These are phyloP conservation scores for Ogataea minuta DNA, from an alignment of 805 yeast genomes.

Conservation along the genomic window DNA sequence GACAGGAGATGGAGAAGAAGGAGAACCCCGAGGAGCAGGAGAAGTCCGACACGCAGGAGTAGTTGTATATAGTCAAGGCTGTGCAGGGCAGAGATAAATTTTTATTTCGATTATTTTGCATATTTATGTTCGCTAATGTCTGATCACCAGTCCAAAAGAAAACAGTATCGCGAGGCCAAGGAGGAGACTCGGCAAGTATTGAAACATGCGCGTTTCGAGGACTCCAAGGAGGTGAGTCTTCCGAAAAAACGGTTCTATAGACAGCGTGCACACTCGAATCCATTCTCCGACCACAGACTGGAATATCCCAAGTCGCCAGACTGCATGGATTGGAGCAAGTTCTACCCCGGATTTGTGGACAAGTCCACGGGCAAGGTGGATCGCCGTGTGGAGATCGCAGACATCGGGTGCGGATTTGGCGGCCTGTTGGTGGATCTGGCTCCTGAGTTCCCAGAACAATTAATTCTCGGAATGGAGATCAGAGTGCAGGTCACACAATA, in stretches of 20 bases:
- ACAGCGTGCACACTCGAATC: slow-evolving; percentile 97
- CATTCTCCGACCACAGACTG: slow-evolving; percentile 90
- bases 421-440: slow-evolving; percentile 82
- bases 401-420: slow-evolving; percentile 97
- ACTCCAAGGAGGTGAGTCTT: slow-evolving; percentile 33
- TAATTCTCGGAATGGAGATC: slow-evolving; percentile 94
- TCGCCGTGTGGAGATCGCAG: slow-evolving; percentile 79
- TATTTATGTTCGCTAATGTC: slow-evolving; percentile 1
- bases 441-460: slow-evolving; percentile 66
- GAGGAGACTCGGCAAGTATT: slow-evolving; percentile 42
- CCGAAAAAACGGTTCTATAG: slow-evolving; percentile 88
- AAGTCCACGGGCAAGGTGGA: slow-evolving; percentile 39
- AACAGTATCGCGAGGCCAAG: slow-evolving; percentile 47
- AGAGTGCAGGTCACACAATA: slow-evolving; percentile 96
- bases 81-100: slow-evolving; percentile 11
- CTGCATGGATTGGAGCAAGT: slow-evolving; percentile 80
- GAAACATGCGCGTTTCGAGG: slow-evolving; percentile 47
- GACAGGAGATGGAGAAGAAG: slow-evolving; percentile 28
- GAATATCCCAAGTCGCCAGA: slow-evolving; percentile 84
- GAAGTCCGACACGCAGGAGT: slow-evolving; percentile 3
- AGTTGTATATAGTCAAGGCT: slow-evolving; percentile 15
- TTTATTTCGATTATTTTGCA: slow-evolving; percentile 4
- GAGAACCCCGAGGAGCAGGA: slow-evolving; percentile 8
- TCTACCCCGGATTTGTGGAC: slow-evolving; percentile 63
- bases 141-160: slow-evolving; percentile 37